Evolutionary conservation across 2,329 filamentous ascomycete genomes (phyloP).

Genomic region (Penicillium janthinellum): DNA sequence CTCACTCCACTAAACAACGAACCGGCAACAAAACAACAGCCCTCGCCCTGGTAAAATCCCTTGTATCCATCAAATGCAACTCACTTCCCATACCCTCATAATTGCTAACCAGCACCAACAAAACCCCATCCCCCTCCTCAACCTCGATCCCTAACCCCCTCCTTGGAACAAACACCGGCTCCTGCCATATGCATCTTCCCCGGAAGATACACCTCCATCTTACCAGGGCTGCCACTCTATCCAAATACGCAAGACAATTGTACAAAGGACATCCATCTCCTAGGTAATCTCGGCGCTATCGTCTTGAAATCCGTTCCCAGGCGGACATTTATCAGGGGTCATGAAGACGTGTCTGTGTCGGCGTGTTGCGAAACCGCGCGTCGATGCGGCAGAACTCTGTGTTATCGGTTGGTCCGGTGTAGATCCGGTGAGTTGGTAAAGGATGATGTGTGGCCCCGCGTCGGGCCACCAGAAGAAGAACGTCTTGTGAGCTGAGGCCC

Average conservation of each 20-base stretch:
- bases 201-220: slow-evolving; percentile 48
- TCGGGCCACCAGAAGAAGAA: background rate
- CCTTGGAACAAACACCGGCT: slow-evolving; percentile 28
- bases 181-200: slow-evolving; percentile 42
- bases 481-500: too few species aligned
- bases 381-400: slow-evolving; percentile 56
- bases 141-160: background rate
- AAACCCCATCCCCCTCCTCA: slow-evolving; percentile 27
- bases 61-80: slow-evolving; percentile 24
- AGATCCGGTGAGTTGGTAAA: slow-evolving; percentile 19
- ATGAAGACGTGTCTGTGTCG: slow-evolving; percentile 46
- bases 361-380: slow-evolving; percentile 47
- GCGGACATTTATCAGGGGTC: slow-evolving; percentile 45
- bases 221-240: slow-evolving; percentile 32
- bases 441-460: background rate
- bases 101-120: slow-evolving; percentile 27
- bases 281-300: slow-evolving; percentile 26
- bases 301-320: slow-evolving; percentile 35
- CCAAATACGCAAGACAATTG: slow-evolving; percentile 52
- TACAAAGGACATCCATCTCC: slow-evolving; percentile 44
- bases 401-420: slow-evolving; percentile 30
- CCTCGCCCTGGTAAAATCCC: slow-evolving; percentile 9
- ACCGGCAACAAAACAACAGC: slow-evolving; percentile 22
- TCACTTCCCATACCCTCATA: slow-evolving; percentile 28
- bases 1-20: background rate